Base-by-base conservation (phyloP, 2,329 filamentous ascomycete species). In the Aspergillus neotritici region DNA sequence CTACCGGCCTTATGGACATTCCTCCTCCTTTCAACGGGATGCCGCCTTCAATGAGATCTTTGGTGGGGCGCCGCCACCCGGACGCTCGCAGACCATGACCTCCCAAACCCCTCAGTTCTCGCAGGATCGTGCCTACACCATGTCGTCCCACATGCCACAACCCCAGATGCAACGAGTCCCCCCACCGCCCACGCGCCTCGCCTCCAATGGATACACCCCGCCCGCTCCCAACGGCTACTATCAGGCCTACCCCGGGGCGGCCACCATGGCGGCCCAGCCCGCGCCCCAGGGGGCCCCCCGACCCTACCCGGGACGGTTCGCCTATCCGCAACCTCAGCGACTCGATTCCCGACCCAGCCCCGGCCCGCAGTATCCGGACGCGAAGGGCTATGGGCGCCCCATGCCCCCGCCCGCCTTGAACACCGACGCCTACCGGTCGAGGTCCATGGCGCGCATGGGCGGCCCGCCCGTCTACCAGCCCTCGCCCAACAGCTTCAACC, bases 41-140 rank as follows among this genome's bases (percentile, higher is more conserved):
- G 87, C 88, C 55, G 93, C 91, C 53, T 98, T 94, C 68, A 88
- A 86, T 54, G 91, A 91, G 70, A 97, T 97, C 63, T 98, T 97
- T 65, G 93, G 91, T 56, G 83, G 82, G 52, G 79, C 87, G 52
- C 89, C 87, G 52, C 88, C 88, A 36, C 81, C 87, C 35, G 91
- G 91, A 46, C 84, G 93, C 65, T 94, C 90, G 45, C 90, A 96
- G 62, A 96, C 91, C 17, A 96, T 97, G 89, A 93, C 84, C 51
- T 89, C 86, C 43, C 83, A 88, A 52, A 77, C 84, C 28, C 69
- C 74, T 46, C 80, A 79, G 57, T 73, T 77, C 46, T 73, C 75
- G 40, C 72, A 74, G 40, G 86, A 86, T 55, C 81, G 90, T 56
- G 87, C 88, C 37, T 83, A 87, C 53, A 94, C 88, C 47, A 86